Evolutionary conservation across 139 green algal species (phyloP).

Genomic region (Volvox reticuliferus): DNA sequence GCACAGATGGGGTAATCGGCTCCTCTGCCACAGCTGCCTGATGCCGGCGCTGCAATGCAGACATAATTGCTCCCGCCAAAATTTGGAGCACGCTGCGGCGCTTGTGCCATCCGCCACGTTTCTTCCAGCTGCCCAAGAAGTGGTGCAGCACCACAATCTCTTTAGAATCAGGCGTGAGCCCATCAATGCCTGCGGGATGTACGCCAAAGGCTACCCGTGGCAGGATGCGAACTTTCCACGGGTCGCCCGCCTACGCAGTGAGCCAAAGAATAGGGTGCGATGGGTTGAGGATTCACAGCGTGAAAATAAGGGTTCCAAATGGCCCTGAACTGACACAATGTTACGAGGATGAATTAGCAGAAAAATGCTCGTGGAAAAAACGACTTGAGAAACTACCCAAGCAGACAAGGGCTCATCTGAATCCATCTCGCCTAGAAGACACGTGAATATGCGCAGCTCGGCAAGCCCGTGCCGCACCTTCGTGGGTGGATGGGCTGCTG

Average conservation of each 20-base stretch:
- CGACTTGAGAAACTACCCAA: too few species aligned
- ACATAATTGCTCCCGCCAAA: conserved; percentile 27
- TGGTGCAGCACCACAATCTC: conserved; percentile 84
- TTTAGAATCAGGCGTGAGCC: conserved; percentile 59
- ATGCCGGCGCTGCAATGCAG: conserved; percentile 14
- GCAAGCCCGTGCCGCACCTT: neutral
- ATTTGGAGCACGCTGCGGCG: conserved; percentile 48
- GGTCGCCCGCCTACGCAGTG: conserved; percentile 29
- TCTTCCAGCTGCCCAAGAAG: conserved; percentile 81
- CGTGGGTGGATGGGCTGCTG: conserved; percentile 39
- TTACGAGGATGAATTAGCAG: too few species aligned
- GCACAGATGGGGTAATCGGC: conserved; percentile 35
- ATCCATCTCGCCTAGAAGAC: too few species aligned
- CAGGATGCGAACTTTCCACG: conserved; percentile 79
- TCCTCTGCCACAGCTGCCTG: conserved; percentile 24
- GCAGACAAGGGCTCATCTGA: too few species aligned
- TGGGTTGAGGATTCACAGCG: neutral
- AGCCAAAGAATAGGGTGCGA: too few species aligned
- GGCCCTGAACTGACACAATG: too few species aligned
- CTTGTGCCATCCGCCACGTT: conserved; percentile 58
- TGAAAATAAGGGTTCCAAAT: too few species aligned
- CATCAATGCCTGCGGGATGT: conserved; percentile 65
- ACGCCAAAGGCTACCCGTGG: conserved; percentile 80
- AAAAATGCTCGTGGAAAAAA: too few species aligned
- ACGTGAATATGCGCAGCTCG: too few species aligned